Evolutionary conservation across 345 rosid genomes (phyloP).

Genomic region (Pugionium cornutum): DNA sequence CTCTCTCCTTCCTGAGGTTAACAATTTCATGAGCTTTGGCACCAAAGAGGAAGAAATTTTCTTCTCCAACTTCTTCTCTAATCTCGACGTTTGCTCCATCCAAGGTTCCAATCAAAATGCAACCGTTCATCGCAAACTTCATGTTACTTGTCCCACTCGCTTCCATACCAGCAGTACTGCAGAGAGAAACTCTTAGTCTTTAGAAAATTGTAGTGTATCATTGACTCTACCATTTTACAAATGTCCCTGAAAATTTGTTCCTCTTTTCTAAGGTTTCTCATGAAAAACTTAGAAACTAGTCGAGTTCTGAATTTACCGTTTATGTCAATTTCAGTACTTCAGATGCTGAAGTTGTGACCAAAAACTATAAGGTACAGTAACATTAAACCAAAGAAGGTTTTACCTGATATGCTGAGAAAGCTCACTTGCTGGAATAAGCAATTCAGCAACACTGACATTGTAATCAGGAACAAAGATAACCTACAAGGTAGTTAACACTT

Average conservation of each 20-base stretch:
- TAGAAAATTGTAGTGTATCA: neutral
- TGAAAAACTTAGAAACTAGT: slow-evolving; percentile 14
- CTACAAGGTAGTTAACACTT: slow-evolving; percentile 39
- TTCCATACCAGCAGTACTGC: slow-evolving; percentile 93
- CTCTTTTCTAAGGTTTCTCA: slow-evolving; percentile 6
- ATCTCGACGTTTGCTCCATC: slow-evolving; percentile 92
- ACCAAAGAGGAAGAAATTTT: slow-evolving; percentile 82
- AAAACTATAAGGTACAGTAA: too few relatives aligned
- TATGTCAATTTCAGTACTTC: slow-evolving; percentile 1
- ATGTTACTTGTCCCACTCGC: slow-evolving; percentile 96
- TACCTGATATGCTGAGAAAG: slow-evolving; percentile 88
- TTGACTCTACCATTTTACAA: neutral
- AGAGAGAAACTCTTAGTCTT: slow-evolving; percentile 13
- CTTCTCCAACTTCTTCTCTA: slow-evolving; percentile 78
- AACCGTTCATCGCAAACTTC: slow-evolving; percentile 91
- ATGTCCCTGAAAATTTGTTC: slow-evolving; percentile 13
- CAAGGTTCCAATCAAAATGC: slow-evolving; percentile 75
- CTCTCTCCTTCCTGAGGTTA: slow-evolving; percentile 70
- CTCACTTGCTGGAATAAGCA: slow-evolving; percentile 86
- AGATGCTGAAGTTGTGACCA: neutral
- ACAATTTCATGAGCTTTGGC: slow-evolving; percentile 73
- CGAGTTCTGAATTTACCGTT: neutral
- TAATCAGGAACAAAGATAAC: slow-evolving; percentile 79
- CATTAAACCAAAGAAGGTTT: slow-evolving; percentile 13
- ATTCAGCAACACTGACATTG: slow-evolving; percentile 82